phyloP scores from a whole-genome alignment of 2,329 filamentous ascomycete genomes.

The Neurospora crassa region DNA sequence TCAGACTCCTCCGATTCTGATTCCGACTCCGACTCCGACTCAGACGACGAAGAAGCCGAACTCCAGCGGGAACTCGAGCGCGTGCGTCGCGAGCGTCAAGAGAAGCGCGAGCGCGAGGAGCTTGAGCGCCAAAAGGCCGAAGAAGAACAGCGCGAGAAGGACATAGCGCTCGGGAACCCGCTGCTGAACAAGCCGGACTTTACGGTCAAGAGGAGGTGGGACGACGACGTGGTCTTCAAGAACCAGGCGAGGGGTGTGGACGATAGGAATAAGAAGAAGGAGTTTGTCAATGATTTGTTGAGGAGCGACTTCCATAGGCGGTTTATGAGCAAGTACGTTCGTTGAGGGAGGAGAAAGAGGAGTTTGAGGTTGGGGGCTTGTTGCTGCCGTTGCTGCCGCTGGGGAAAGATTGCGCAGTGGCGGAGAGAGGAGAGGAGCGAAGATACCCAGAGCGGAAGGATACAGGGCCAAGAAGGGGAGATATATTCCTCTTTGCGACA shows the following conservation, averaged over 20 bases:
- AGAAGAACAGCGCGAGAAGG: conserved; percentile 71
- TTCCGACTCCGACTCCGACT: conserved; percentile 41
- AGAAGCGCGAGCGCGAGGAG: conserved; percentile 73
- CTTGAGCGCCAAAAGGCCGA: conserved; percentile 71
- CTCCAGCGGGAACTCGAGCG: conserved; percentile 89
- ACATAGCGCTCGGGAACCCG: conserved; percentile 89
- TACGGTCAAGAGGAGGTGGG: conserved; percentile 87
- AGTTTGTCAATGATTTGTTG: conserved; percentile 93
- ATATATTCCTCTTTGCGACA: neutral
- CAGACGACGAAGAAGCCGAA: conserved; percentile 77
- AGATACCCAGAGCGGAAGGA: neutral
- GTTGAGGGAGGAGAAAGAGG: conserved; percentile 23
- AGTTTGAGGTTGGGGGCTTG: too few relatives aligned
- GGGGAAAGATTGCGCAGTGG: neutral
- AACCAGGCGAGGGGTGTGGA: conserved; percentile 95
- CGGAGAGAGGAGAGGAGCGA: neutral
- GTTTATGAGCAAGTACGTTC: conserved; percentile 73
- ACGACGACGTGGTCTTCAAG: conserved; percentile 98
- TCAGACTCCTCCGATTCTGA: conserved; percentile 37
- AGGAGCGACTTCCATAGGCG: conserved; percentile 95
- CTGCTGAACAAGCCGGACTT: conserved; percentile 83
- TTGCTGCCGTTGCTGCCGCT: too few relatives aligned
- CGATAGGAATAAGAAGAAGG: conserved; percentile 76
- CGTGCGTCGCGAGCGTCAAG: conserved; percentile 78
- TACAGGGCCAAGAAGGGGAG: neutral